Evolutionary conservation across 768 basidiomycete genomes (phyloP).

Genomic region (Boletus huronensis): DNA sequence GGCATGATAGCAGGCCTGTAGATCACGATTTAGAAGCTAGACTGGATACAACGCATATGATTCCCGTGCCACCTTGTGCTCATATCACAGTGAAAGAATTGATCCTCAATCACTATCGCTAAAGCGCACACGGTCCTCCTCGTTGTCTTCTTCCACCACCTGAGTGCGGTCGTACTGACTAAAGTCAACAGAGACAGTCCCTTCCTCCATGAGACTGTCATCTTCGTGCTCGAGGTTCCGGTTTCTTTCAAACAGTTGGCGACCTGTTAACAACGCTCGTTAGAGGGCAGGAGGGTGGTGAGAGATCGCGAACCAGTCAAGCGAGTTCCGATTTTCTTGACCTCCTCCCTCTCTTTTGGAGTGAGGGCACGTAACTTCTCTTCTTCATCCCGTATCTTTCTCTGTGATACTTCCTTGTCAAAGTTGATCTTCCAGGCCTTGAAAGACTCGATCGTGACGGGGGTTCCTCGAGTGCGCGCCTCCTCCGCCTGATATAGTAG

Average conservation of each 20-base stretch:
- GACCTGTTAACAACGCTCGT: slow-evolving; percentile 49
- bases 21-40: slow-evolving; percentile 18
- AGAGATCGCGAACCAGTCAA: slow-evolving; percentile 54
- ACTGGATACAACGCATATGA: slow-evolving; percentile 6
- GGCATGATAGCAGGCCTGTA: slow-evolving; percentile 64
- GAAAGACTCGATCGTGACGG: slow-evolving; percentile 82
- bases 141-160: slow-evolving; percentile 45
- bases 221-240: slow-evolving; percentile 69
- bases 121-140: slow-evolving; percentile 65
- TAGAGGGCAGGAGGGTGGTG: background rate
- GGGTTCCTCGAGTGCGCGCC: slow-evolving; percentile 85
- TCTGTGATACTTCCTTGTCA: slow-evolving; percentile 59
- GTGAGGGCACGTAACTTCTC: slow-evolving; percentile 68
- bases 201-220: slow-evolving; percentile 80
- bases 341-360: slow-evolving; percentile 84
- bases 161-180: slow-evolving; percentile 80
- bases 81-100: background rate
- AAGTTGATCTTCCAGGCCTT: slow-evolving; percentile 77
- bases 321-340: slow-evolving; percentile 57
- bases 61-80: slow-evolving; percentile 3
- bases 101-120: slow-evolving; percentile 78
- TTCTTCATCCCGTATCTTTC: slow-evolving; percentile 70
- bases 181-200: slow-evolving; percentile 80
- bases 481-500: slow-evolving; percentile 66
- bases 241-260: slow-evolving; percentile 88